Evolutionary conservation across 768 basidiomycete species (phyloP).

Genomic region (Podaxis sp.): DNA sequence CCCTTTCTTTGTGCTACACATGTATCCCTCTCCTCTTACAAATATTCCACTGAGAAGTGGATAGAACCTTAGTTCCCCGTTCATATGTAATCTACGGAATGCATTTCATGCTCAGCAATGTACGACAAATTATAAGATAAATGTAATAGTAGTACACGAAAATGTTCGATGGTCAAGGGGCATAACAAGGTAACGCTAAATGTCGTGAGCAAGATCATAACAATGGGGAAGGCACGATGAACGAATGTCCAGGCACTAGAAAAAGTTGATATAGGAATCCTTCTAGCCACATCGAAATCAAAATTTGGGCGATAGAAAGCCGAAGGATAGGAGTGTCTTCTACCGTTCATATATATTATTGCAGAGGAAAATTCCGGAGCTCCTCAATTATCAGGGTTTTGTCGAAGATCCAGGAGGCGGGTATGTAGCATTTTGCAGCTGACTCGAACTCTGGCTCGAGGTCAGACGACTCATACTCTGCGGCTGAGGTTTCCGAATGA

Average conservation of each 20-base stretch:
- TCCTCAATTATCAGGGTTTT: neutral
- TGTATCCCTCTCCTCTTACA: neutral
- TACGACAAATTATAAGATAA: slow-evolving; percentile 7
- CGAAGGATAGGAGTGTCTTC: neutral
- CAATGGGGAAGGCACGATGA: neutral
- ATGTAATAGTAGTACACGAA: slow-evolving; percentile 5
- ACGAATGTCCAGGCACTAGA: neutral
- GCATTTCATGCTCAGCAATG: slow-evolving; percentile 9
- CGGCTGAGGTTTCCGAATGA: slow-evolving; percentile 57
- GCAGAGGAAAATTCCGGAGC: neutral
- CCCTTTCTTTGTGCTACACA: neutral
- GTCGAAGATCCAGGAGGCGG: neutral
- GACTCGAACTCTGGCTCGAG: slow-evolving; percentile 22
- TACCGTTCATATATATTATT: neutral
- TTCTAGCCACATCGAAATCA: neutral
- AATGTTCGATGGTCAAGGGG: neutral
- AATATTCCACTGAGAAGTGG: neutral
- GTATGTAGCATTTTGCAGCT: slow-evolving; percentile 5
- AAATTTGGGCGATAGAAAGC: neutral
- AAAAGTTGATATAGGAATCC: neutral
- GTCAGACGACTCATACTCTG: slow-evolving; percentile 32
- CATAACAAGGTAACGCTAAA: neutral
- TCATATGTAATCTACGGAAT: slow-evolving; percentile 8
- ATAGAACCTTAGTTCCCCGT: neutral
- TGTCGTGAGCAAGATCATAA: neutral